Evolutionary conservation across 345 rosid species (phyloP), one percentile per base, ranked within the genome.

Genomic region (Nephelium lappaceum): DNA sequence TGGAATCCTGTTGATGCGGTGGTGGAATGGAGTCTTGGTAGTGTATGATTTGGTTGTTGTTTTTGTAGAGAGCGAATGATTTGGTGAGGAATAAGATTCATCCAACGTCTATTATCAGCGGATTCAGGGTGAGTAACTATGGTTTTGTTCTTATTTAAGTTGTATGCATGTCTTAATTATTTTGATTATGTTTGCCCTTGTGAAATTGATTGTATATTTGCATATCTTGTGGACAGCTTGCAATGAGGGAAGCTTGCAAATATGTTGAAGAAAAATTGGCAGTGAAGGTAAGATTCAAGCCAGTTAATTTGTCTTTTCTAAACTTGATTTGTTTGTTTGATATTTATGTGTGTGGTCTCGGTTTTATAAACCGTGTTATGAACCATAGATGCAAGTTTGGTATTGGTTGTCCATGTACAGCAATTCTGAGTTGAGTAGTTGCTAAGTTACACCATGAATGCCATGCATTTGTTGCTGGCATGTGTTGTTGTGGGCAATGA

Each of bases 181-280:
- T 31, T 31, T 31, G 36, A 31, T 76, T 0, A 5, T 63, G 64
- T 65, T 74, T 53, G 65, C 15, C 3, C 8, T 47, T 23, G 51
- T 11, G 63, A 31, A 53, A 62, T 76, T 53, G 64, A 14, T 14
- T 25, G 38, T 18, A 60, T 45, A 39, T 77, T 6, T 75, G 49
- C 62, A 81, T 47, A 36, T 80, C 19, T 69, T 31, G 38, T 70
- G 65, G 38, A 57, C 94, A 96, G 98, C 93, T 96, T 82, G 99
- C 99, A 3, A 96, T 96, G 99, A 93, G 97, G 81, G 99, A 96
- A 85, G 92, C 97, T 64, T 94, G 98, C 87, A 94, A 94, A 80
- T 96, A 94, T 82, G 87, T 91, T 23, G 98, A 94, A 19, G 98
- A 96, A 81, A 96, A 94, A 79, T 83, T 96, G 81, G 95, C 92